Evolutionary conservation across 768 basidiomycete species (phyloP).

Genomic region (Suillus weaverae): DNA sequence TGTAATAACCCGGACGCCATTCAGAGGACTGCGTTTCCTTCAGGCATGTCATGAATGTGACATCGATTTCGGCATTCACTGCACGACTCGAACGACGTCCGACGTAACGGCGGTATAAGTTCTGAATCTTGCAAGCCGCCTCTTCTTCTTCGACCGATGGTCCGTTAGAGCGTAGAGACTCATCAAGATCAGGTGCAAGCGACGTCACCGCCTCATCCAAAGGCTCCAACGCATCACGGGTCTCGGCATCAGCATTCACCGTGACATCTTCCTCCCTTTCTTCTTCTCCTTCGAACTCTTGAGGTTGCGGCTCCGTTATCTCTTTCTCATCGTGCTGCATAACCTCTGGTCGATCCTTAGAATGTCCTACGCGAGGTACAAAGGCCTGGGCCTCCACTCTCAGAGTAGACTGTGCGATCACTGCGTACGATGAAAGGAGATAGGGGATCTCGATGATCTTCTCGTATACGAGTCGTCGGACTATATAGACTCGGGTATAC

Average conservation of each 20-base stretch:
- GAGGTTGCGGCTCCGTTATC: not conserved
- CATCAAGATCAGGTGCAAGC: slow-evolving; percentile 10
- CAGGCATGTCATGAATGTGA: slow-evolving; percentile 31
- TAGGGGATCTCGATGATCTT: slow-evolving; percentile 30
- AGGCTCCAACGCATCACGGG: not conserved
- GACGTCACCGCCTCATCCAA: slow-evolving; percentile 10
- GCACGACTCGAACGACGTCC: slow-evolving; percentile 14
- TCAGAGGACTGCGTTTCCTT: slow-evolving; percentile 24
- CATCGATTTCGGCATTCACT: slow-evolving; percentile 20
- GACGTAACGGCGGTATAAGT: slow-evolving; percentile 14
- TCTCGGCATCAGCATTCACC: not conserved
- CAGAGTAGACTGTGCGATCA: slow-evolving; percentile 16
- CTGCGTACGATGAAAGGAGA: slow-evolving; percentile 23
- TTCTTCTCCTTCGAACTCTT: slow-evolving; percentile 5
- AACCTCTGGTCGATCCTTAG: not conserved
- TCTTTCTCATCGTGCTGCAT: not conserved
- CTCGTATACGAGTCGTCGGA: slow-evolving; percentile 34
- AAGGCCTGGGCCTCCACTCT: slow-evolving; percentile 19
- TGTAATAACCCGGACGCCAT: slow-evolving; percentile 36
- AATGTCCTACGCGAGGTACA: slow-evolving; percentile 12
- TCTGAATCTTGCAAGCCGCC: slow-evolving; percentile 26
- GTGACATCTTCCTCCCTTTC: slow-evolving; percentile 15
- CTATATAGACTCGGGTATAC: not conserved
- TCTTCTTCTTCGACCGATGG: slow-evolving; percentile 27
- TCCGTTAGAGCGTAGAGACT: slow-evolving; percentile 19